phyloP scores from a whole-genome alignment of 2,329 filamentous ascomycete species.

The Magnaporthales sp. region DNA sequence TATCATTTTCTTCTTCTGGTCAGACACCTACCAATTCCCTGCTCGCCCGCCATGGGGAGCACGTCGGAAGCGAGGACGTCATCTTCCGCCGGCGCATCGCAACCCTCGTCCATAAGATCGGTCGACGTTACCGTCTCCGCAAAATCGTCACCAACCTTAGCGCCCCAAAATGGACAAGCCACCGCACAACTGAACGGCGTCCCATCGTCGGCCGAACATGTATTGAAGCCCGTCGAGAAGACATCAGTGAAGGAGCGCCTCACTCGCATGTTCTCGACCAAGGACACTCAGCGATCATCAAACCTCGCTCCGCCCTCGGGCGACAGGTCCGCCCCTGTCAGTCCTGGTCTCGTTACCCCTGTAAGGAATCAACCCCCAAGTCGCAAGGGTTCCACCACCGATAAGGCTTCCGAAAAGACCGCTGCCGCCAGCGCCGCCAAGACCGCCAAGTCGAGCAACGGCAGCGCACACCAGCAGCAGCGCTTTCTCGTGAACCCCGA shows the following conservation, averaged over 20 bases:
- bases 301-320: conserved; percentile 10
- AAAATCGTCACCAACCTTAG: conserved; percentile 29
- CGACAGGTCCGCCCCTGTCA: conserved; percentile 22
- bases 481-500: conserved; percentile 44
- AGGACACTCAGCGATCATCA: conserved; percentile 28
- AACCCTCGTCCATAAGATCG: conserved; percentile 41
- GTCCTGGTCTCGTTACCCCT: conserved; percentile 14
- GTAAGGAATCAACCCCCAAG: conserved; percentile 19
- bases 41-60: conserved; percentile 19
- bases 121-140: conserved; percentile 26
- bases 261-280: conserved; percentile 56
- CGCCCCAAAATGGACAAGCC: conserved; percentile 28
- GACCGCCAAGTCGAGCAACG: conserved; percentile 23
- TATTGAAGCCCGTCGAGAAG: conserved; percentile 39
- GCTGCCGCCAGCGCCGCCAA: conserved; percentile 24
- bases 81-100: conserved; percentile 34
- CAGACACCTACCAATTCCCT: not conserved
- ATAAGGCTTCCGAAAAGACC: conserved; percentile 25
- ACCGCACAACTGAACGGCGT: conserved; percentile 7
- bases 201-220: conserved; percentile 16
- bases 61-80: conserved; percentile 23
- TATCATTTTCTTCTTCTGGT: not conserved
- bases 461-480: conserved; percentile 22
- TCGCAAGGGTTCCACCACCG: conserved; percentile 34
- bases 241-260: conserved; percentile 55